phyloP scores from a whole-genome alignment of 306 rosid genomes.

The Boehmeria nivea region DNA sequence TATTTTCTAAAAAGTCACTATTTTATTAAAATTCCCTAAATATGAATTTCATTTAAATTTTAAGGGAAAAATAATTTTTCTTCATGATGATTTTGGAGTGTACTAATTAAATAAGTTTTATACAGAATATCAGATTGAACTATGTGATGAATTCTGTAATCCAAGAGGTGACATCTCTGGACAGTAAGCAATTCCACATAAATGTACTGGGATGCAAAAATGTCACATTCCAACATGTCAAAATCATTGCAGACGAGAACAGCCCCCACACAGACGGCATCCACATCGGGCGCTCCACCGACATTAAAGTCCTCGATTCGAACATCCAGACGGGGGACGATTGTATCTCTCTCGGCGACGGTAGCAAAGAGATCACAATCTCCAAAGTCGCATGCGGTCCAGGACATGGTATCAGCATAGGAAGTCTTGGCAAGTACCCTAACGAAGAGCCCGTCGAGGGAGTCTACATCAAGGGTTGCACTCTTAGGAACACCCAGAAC shows the following conservation, averaged over 20 bases:
- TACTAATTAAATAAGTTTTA: neutral
- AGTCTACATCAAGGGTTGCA: slow-evolving; percentile 10
- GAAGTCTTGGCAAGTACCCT: slow-evolving; percentile 32
- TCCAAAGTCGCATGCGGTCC: slow-evolving; percentile 38
- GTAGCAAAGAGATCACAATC: slow-evolving; percentile 23
- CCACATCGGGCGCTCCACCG: slow-evolving; percentile 36
- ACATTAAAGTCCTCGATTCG: slow-evolving; percentile 21
- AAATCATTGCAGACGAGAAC: slow-evolving; percentile 21
- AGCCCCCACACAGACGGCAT: slow-evolving; percentile 53
- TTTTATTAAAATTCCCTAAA: too few species aligned
- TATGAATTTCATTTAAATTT: too few species aligned
- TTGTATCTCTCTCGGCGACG: slow-evolving; percentile 51
- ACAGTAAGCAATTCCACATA: slow-evolving; percentile 41
- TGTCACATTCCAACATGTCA: slow-evolving; percentile 29
- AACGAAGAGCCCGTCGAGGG: slow-evolving; percentile 22
- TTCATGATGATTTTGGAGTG: too few species aligned
- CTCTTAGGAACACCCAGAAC: slow-evolving; percentile 7
- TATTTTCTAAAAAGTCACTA: too few species aligned
- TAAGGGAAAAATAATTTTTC: too few species aligned
- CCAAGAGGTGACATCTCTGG: slow-evolving; percentile 23
- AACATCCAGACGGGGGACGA: slow-evolving; percentile 41
- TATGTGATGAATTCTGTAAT: slow-evolving; percentile 21
- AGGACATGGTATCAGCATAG: slow-evolving; percentile 50
- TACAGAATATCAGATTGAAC: slow-evolving; percentile 39
- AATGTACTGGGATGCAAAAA: slow-evolving; percentile 32